These are phyloP conservation scores for Cichorium intybus DNA, from an alignment of 140 eudicot genomes.

Conservation along the genomic window DNA sequence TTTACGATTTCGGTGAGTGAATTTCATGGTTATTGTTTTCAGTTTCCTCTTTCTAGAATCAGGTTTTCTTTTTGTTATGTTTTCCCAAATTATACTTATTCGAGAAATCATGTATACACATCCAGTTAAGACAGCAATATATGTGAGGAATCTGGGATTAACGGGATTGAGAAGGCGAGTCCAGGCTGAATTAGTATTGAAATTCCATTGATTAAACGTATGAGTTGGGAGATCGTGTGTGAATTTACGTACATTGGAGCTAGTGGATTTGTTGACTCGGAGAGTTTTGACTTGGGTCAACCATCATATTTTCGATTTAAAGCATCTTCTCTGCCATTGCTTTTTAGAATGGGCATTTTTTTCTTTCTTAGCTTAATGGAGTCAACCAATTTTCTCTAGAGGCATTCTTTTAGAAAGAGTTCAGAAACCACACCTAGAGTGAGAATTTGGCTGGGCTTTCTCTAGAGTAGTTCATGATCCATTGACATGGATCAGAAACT, in stretches of 20 bases:
- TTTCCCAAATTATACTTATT: slow-evolving; percentile 11
- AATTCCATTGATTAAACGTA: background rate
- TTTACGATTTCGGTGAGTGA: slow-evolving; percentile 25
- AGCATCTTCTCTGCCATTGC: background rate
- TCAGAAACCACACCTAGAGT: background rate
- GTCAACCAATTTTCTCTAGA: background rate
- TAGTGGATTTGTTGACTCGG: slow-evolving; percentile 16
- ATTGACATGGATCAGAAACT: slow-evolving; percentile 4
- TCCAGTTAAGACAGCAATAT: slow-evolving; percentile 3
- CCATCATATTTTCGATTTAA: slow-evolving; percentile 17
- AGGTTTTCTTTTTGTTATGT: background rate
- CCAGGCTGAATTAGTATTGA: slow-evolving; percentile 10
- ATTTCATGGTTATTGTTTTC: slow-evolving; percentile 3
- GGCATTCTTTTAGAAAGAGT: background rate
- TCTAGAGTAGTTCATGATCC: slow-evolving; percentile 1
- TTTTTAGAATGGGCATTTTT: slow-evolving; percentile 1
- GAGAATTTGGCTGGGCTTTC: slow-evolving; percentile 3
- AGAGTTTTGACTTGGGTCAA: slow-evolving; percentile 33
- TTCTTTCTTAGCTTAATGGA: background rate
- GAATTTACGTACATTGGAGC: slow-evolving; percentile 7
- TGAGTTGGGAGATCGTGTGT: slow-evolving; percentile 2
- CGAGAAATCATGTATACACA: background rate
- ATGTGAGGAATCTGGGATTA: background rate
- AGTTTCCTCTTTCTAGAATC: background rate
- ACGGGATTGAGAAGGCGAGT: background rate